Evolutionary conservation across 2,329 filamentous ascomycete genomes (phyloP).

Genomic region (Sporothrix phasma): DNA sequence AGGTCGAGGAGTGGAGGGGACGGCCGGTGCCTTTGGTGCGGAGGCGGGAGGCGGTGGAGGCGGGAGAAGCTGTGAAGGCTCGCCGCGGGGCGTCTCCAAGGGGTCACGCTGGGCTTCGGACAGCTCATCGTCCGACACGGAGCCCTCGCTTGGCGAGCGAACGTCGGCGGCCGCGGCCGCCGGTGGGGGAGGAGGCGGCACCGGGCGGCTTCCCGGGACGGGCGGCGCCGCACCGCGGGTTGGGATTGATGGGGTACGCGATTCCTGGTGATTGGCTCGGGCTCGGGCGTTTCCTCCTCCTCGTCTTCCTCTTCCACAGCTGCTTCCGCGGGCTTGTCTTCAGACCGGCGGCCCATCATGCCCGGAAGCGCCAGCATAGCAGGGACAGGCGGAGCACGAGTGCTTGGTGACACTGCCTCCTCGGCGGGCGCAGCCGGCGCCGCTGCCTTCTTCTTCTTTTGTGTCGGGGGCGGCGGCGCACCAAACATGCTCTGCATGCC

Average conservation of each 20-base stretch:
- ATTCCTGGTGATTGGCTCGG: constrained; percentile 24
- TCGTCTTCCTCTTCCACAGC: constrained; percentile 26
- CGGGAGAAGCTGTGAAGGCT: constrained; percentile 30
- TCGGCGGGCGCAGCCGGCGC: constrained; percentile 31
- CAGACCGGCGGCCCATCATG: constrained; percentile 49
- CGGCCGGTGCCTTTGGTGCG: constrained; percentile 30
- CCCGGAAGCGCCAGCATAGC: constrained; percentile 60
- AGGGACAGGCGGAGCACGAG: constrained; percentile 44
- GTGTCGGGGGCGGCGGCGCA: constrained; percentile 39
- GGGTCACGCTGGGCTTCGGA: constrained; percentile 40
- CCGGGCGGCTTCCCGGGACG: constrained; percentile 41
- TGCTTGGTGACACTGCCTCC: constrained; percentile 34
- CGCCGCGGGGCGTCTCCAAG: constrained; percentile 31
- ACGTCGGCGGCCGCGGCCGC: constrained; percentile 39
- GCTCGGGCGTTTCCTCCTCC: constrained; percentile 23
- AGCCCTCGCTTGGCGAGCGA: constrained; percentile 63
- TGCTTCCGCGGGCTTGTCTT: constrained; percentile 27
- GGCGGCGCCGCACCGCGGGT: constrained; percentile 30
- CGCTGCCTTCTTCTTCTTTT: constrained; percentile 47
- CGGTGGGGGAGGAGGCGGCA: constrained; percentile 46
- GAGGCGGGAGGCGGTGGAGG: constrained; percentile 39
- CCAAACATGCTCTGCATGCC: constrained; percentile 86
- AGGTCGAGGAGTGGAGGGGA: constrained; percentile 29
- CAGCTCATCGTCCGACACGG: constrained; percentile 81
- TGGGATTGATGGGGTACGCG: constrained; percentile 23